Evolutionary conservation across 805 yeast genomes (phyloP), one percentile per base, ranked within the genome.

Genomic region (Nakazawaea ishiwadae): DNA sequence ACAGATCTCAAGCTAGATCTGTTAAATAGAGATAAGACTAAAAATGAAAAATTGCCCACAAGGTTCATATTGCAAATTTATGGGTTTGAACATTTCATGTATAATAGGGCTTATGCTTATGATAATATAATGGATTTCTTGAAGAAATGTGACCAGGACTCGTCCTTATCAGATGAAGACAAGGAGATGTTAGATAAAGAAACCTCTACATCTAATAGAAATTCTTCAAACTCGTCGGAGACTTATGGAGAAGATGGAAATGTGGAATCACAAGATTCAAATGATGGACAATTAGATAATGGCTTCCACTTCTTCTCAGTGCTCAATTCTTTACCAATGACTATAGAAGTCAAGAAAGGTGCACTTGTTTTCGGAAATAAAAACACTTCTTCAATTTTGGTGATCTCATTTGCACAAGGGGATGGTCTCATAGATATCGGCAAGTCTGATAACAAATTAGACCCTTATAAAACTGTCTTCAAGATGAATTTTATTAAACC

Each of bases 11-110:
- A 53, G 33, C 17, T 43, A 29, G 44, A 34, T 31, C 46, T n/a
- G 49, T 15, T 15, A 8, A 38, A 51, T 11, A 43, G 44, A 9
- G 54, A 57, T 36, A 47, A 39, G 16, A 49, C 45, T 14, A 60
- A 60, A n/a, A 79, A 80, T 52, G 62, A 58, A 9, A 58, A 62
- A 31, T 70, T 77, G 2, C 84, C 84, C 1, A 63, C 81, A 8
- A 65, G 88, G 30, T 71, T 81, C 44, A 50, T 69, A 4, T 54
- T 89, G 3, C 71, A 74, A 16, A 60, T 84, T 8, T 83, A 80
- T 39, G 99, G 99, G 1, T 54, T 86, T 3, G 99, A 93, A 58
- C 61, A 84, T 35, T 93, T 89, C 56, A 63, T 84, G 43, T 91
- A 85, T 60, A 93, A 93, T 59, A 73, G 93, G 53, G 75, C 86